Evolutionary conservation across 2,329 filamentous ascomycete species (phyloP).

Genomic region (Didymosphaeria variabile): DNA sequence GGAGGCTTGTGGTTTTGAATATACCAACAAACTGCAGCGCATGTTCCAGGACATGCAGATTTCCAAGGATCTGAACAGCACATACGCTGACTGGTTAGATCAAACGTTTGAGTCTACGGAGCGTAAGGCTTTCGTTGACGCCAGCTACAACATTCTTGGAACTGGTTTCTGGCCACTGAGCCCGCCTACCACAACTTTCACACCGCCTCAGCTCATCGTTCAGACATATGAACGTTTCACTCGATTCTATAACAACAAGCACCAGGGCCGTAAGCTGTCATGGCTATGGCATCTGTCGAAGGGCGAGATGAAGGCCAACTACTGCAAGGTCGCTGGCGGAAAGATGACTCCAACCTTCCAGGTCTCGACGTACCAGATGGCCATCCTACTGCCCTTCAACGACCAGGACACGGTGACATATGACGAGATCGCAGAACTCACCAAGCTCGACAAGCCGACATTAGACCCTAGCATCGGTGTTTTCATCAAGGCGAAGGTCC

Average conservation of each 20-base stretch:
- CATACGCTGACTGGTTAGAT: constrained; percentile 81
- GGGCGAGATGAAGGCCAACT: constrained; percentile 93
- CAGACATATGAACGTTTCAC: constrained; percentile 90
- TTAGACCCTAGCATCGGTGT: constrained; percentile 87
- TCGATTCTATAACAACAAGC: constrained; percentile 94
- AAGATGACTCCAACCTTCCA: constrained; percentile 97
- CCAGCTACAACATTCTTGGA: constrained; percentile 90
- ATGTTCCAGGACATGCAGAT: constrained; percentile 99
- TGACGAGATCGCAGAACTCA: constrained; percentile 84
- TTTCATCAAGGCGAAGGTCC: constrained; percentile 91
- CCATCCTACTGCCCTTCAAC: constrained; percentile 92
- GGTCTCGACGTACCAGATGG: constrained; percentile 98
- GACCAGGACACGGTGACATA: constrained; percentile 86
- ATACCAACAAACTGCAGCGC: constrained; percentile 98
- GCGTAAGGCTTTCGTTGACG: constrained; percentile 77
- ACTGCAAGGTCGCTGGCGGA: constrained; percentile 70
- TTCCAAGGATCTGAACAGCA: constrained; percentile 92
- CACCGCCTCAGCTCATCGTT: constrained; percentile 83
- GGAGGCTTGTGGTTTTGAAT: constrained; percentile 97
- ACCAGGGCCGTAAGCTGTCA: constrained; percentile 93
- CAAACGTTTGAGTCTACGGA: constrained; percentile 71
- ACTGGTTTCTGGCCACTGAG: constrained; percentile 97
- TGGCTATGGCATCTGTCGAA: constrained; percentile 99
- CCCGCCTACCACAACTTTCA: constrained; percentile 86
- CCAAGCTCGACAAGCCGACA: constrained; percentile 80